phyloP scores from a whole-genome alignment of 2,329 filamentous ascomycete species.

The Lasiodiplodia citricola region DNA sequence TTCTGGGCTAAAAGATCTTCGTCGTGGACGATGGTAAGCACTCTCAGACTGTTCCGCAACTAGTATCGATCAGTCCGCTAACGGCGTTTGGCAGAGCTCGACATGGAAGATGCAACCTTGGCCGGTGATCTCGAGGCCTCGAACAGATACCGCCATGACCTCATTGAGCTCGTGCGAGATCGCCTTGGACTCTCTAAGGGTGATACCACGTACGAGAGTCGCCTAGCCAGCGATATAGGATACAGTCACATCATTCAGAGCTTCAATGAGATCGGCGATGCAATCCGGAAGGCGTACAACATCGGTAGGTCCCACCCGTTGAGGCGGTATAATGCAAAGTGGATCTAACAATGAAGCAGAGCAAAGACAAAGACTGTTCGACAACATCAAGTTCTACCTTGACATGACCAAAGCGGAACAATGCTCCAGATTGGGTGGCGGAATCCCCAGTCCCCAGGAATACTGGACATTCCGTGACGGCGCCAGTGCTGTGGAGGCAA shows the following conservation, averaged over 20 bases:
- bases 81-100: background rate
- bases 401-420: conserved; percentile 3
- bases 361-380: background rate
- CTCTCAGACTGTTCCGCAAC: background rate
- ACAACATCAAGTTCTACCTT: background rate
- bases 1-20: background rate
- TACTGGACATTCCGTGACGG: conserved; percentile 3
- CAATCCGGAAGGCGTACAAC: background rate
- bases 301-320: background rate
- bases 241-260: background rate
- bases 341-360: background rate
- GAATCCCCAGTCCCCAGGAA: background rate
- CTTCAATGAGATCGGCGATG: background rate
- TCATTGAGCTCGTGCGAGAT: background rate
- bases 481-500: background rate
- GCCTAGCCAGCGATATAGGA: background rate
- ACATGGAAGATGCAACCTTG: background rate
- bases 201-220: background rate
- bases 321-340: background rate
- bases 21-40: background rate
- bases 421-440: background rate
- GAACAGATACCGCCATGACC: background rate
- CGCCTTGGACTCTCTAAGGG: background rate
- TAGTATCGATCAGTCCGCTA: background rate
- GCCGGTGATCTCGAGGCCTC: background rate